Evolutionary conservation across 2,329 filamentous ascomycete genomes (phyloP).

Genomic region (Beauveria sp.): DNA sequence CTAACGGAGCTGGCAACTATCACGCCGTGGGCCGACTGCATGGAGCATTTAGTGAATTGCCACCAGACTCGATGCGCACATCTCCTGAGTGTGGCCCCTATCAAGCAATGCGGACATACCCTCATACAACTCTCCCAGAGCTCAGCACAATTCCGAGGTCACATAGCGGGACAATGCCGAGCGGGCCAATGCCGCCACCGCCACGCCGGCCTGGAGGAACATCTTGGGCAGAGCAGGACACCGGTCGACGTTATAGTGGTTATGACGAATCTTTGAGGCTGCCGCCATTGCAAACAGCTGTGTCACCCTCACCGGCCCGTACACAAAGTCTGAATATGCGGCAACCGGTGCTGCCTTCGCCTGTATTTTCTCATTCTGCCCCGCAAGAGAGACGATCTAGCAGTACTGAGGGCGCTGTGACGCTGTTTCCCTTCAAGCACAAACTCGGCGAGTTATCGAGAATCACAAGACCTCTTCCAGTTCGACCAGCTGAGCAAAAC

Average conservation of each 20-base stretch:
- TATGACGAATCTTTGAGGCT: slow-evolving; percentile 48
- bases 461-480: slow-evolving; percentile 61
- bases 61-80: slow-evolving; percentile 15
- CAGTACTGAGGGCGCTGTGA: slow-evolving; percentile 61
- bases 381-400: slow-evolving; percentile 27
- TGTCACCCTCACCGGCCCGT: slow-evolving; percentile 24
- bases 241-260: slow-evolving; percentile 34
- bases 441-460: slow-evolving; percentile 71
- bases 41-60: slow-evolving; percentile 12
- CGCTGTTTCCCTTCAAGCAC: slow-evolving; percentile 63
- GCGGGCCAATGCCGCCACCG: slow-evolving; percentile 45
- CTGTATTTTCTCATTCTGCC: slow-evolving; percentile 19
- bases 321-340: slow-evolving; percentile 19
- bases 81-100: slow-evolving; percentile 17
- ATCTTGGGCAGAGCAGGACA: slow-evolving; percentile 25
- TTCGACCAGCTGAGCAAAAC: slow-evolving; percentile 23
- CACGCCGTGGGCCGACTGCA: slow-evolving; percentile 18
- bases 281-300: slow-evolving; percentile 43
- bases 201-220: slow-evolving; percentile 33
- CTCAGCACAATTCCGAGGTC: slow-evolving; percentile 24
- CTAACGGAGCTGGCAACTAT: slow-evolving; percentile 35
- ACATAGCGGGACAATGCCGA: slow-evolving; percentile 38
- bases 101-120: slow-evolving; percentile 17
- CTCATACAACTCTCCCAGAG: slow-evolving; percentile 22
- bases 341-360: slow-evolving; percentile 21